Evolutionary conservation across 73 alveolate genomes (phyloP), one percentile per base, ranked within the genome.

Genomic region (Symbiodinium natans): DNA sequence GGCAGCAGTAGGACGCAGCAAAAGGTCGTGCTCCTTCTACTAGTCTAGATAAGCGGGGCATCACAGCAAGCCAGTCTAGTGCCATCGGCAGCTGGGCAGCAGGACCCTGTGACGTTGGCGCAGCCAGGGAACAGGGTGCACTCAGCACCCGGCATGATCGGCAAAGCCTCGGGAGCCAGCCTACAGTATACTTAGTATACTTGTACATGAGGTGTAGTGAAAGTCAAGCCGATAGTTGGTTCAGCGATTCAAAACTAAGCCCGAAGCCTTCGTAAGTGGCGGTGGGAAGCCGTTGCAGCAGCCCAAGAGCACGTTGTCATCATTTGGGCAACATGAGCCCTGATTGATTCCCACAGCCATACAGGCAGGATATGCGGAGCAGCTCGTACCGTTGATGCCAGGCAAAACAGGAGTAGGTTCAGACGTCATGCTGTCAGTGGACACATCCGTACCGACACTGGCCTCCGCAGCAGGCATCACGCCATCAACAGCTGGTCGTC

Each of bases 281-380:
- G 41, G n/a, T 33, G 83, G 94, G 41, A 87, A 87, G 33, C 94
- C 94, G 31, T 87, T 48, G 94, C 94, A 87, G 42, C 94, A 87
- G 41, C 94, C 94, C 68, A 87, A 41, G 85, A 56, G 52, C 9
- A 87, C 84, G 19, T 34, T 25, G 84, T 87, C 74, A 10, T 33
- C 68, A 23, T 87, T 87, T 46, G 94, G 94, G 56, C 94, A 87
- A 56, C 94, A 87, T n/a, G 38, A 48, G 13, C 84, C 84, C 41
- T 54, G 68, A 34, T 54, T 86, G 42, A 87, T 87, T 46, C 94
- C 94, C 21, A 80, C 94, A 1, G 94, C 94, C 39, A 34, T 36
- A 42, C 94, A 87, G 34, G 94, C 94, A 1, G 94, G 94, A 36
- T 87, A 87, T 75, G 71, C 74, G 83, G 94, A 52, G 43, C 94